Conservation (phyloP, 768 basidiomycete species). For the Xerocomus spinulosus region DNA sequence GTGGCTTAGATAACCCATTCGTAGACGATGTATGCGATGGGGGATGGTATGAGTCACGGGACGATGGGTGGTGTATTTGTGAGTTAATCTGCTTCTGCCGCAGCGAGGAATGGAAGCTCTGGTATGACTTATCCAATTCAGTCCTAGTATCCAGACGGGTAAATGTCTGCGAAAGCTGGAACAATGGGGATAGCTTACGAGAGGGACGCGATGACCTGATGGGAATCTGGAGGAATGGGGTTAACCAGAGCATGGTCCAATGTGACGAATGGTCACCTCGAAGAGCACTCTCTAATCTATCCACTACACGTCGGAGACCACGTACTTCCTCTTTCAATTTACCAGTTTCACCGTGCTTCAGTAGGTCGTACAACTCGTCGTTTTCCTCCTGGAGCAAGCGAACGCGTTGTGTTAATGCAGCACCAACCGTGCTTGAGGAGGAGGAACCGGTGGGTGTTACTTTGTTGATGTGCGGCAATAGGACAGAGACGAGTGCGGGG, state of each 20-base stretch:
- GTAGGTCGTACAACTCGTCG: constrained; percentile 74
- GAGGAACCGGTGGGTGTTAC: constrained; percentile 33
- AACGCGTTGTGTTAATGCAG: constrained; percentile 73
- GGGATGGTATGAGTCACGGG: constrained; percentile 43
- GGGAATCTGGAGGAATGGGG: constrained; percentile 54
- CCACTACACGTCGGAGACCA: constrained; percentile 61
- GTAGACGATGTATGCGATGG: constrained; percentile 29
- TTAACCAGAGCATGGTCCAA: constrained; percentile 6
- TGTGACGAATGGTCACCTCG: constrained; percentile 48
- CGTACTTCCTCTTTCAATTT: constrained; percentile 78
- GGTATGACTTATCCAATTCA: constrained; percentile 75
- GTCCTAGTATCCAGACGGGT: constrained; percentile 40
- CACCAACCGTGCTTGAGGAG: constrained; percentile 51
- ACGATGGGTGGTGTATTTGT: constrained; percentile 32
- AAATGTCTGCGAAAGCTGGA: constrained; percentile 8
- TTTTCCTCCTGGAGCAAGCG: constrained; percentile 80
- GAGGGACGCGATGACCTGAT: constrained; percentile 61
- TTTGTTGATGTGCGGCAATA: constrained; percentile 62
- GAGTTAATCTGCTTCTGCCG: constrained; percentile 37
- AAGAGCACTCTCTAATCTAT: constrained; percentile 68
- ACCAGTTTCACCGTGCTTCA: constrained; percentile 73
- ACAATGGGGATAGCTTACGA: constrained; percentile 50
- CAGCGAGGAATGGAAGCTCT: constrained; percentile 46
- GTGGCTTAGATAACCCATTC: constrained; percentile 44
- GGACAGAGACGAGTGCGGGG: constrained; percentile 60